Evolutionary conservation across 257 asterid genomes (phyloP).

Genomic region (Plantago ovata): DNA sequence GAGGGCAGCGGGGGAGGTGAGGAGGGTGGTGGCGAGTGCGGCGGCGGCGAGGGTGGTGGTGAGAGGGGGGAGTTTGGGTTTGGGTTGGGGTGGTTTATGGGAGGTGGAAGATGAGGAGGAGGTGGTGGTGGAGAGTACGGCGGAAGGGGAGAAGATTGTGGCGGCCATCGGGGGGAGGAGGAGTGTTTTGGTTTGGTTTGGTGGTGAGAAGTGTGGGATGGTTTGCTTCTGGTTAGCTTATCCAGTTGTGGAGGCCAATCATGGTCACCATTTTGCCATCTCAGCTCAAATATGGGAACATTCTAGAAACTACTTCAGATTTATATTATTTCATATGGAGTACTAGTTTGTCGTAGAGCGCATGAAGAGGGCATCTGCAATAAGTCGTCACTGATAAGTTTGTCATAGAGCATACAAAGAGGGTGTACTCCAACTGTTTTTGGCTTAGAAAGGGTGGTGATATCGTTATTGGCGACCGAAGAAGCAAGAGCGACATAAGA

Average conservation of each 20-base stretch:
- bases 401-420: no score
- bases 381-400: no score
- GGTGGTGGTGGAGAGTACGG: constrained; percentile 50
- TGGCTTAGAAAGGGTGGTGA: no score
- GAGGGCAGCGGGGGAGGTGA: constrained; percentile 48
- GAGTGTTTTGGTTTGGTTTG: constrained; percentile 18
- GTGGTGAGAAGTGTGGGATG: constrained; percentile 26
- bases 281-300: no score
- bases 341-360: no score
- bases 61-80: constrained; percentile 36
- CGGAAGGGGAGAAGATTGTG: constrained; percentile 67
- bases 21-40: constrained; percentile 64
- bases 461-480: no score
- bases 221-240: neutral
- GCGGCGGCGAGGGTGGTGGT: constrained; percentile 62
- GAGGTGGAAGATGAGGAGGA: constrained; percentile 36
- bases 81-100: constrained; percentile 35
- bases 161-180: constrained; percentile 70
- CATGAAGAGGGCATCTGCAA: no score
- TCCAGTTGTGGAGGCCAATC: neutral
- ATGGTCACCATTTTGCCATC: no score
- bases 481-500: no score
- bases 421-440: no score
- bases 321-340: no score
- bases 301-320: no score